Base-by-base conservation (phyloP, 768 basidiomycete genomes). In the Scleroderma bovista region DNA sequence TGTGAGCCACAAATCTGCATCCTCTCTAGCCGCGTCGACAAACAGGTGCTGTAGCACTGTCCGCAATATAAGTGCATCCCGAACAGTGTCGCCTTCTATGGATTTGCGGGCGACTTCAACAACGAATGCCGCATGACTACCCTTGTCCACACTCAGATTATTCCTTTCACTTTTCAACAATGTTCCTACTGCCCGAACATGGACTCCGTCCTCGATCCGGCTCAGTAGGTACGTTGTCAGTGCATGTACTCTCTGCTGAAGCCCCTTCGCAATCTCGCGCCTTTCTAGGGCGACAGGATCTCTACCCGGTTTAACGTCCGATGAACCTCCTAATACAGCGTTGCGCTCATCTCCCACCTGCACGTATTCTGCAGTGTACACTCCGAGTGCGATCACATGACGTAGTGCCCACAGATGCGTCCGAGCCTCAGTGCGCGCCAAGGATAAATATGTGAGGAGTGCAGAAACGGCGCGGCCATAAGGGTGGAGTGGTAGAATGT, bases 1-100 rank as follows among this genome's bases (percentile, higher is more conserved):
- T 3, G 69, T 60, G 41, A 96, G 64, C 92, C 95, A 95, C 37
- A 75, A 61, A 52, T 93, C 92, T 0, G 80, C 83, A 55, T 94
- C 91, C 0, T 68, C 70, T 40, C 70, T 75, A 3, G 77, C 77
- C 1, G 83, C 73, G 37, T 81, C 82, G 44, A 76, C 72, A 42
- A 88, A 65, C 52, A 80, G 56, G 61, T 83, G 74, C 51, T 77
- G 76, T 33, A 96, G 59, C 6, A 93, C 71, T 19, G 70, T 67
- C 41, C 77, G 70, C 23, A 96, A 64, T 11, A 87, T 71, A 2
- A 87, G 73, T 9, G 80, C 62, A 47, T 86, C 81, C 20, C 80
- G 67, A 3, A 78, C 61, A 31, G 67, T 71, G 57, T 87, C 81
- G 11, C 60, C 65, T 38, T 66, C 57, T 47, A 48, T 61, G 9